phyloP scores from a whole-genome alignment of 1,284 basidiomycete species.

The Abortiporus biennis region DNA sequence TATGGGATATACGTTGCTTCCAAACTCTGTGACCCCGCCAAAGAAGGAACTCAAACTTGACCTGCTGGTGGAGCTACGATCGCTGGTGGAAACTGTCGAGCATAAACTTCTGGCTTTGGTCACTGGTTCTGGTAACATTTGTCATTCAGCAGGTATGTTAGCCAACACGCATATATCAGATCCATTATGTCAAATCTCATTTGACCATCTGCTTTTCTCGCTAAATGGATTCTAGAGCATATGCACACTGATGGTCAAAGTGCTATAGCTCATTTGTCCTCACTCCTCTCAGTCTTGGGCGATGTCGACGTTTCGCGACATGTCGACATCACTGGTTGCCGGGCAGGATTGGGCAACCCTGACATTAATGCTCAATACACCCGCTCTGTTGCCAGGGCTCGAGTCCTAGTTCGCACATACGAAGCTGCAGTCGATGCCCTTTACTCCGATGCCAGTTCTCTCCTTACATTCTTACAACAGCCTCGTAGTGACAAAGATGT shows the following conservation, averaged over 20 bases:
- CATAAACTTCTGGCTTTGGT: slow-evolving; percentile 30
- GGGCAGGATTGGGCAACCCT: slow-evolving; percentile 34
- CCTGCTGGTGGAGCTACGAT: slow-evolving; percentile 47
- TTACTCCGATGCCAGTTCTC: slow-evolving; percentile 58
- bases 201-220: neutral
- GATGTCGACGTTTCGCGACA: slow-evolving; percentile 72
- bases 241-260: slow-evolving; percentile 30
- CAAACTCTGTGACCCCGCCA: slow-evolving; percentile 42
- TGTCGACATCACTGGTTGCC: slow-evolving; percentile 71
- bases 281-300: slow-evolving; percentile 50
- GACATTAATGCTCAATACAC: slow-evolving; percentile 44
- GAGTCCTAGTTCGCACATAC: slow-evolving; percentile 55
- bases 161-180: too few relatives aligned
- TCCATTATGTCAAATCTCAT: too few relatives aligned
- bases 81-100: slow-evolving; percentile 41
- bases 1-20: slow-evolving; percentile 62
- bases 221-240: slow-evolving; percentile 15
- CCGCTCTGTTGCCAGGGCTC: slow-evolving; percentile 58
- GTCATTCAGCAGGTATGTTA: slow-evolving; percentile 4
- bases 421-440: slow-evolving; percentile 64
- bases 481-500: slow-evolving; percentile 12
- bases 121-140: neutral
- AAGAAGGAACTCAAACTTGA: slow-evolving; percentile 43
- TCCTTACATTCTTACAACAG: slow-evolving; percentile 51
- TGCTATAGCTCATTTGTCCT: slow-evolving; percentile 46